Percentiles rank a stretch among this genome's conserved stretches.
phyloP scores from a whole-genome alignment of 495 filamentous ascomycete species.

The Neurospora sp. region DNA sequence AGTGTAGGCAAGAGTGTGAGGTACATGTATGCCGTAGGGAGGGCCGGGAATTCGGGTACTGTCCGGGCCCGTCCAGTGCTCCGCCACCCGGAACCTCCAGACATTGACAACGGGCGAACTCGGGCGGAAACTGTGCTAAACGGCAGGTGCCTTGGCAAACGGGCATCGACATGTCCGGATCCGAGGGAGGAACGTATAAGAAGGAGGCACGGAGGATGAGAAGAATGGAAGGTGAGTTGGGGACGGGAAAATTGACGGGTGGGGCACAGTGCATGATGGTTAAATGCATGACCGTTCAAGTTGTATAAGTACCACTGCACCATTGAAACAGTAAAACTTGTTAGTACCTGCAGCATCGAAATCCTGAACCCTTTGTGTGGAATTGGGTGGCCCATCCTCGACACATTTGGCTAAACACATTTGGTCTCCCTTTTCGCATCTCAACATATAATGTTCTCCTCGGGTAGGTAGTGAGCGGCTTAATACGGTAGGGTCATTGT shows the following conservation, averaged over 20 bases:
- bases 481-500: background rate
- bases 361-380: background rate
- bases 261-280: background rate
- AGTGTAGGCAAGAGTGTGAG: background rate
- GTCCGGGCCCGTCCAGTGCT: background rate
- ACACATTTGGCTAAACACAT: too few species aligned
- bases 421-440: background rate
- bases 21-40: too few species aligned
- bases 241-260: background rate
- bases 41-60: too few species aligned
- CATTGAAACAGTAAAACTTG: background rate
- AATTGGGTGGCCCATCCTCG: background rate
- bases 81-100: background rate
- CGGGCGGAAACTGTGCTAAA: background rate
- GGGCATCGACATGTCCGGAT: background rate
- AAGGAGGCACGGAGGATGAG: background rate
- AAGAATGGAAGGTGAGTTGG: background rate
- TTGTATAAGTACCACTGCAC: background rate
- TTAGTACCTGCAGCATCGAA: background rate
- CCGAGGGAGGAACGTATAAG: background rate
- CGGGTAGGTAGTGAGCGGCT: too few species aligned
- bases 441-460: background rate
- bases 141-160: background rate
- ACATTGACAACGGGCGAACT: background rate
- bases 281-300: background rate